phyloP scores from a whole-genome alignment of 2,329 filamentous ascomycete species.

The Talaromyces sp. region DNA sequence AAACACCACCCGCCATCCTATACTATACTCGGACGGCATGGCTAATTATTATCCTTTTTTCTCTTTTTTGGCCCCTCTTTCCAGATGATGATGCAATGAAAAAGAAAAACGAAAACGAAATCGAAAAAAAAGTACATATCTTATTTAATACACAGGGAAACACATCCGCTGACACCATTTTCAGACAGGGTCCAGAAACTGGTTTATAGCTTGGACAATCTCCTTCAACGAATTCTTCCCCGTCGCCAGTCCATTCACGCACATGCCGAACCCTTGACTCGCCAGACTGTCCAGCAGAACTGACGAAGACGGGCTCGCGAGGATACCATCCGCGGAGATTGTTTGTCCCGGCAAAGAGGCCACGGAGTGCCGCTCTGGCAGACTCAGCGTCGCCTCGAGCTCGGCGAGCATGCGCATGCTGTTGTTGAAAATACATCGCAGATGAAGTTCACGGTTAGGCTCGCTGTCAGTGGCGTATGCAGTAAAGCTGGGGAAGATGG shows the following conservation, averaged over 20 bases:
- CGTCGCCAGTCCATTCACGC: slow-evolving; percentile 11
- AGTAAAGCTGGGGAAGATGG: slow-evolving; percentile 1
- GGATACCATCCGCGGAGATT: not conserved
- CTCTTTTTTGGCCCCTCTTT: not conserved
- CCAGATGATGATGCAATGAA: not conserved
- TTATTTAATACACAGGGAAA: not conserved
- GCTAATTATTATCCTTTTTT: not conserved
- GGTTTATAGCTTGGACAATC: slow-evolving; percentile 9
- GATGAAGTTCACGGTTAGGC: slow-evolving; percentile 6
- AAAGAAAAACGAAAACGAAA: not conserved
- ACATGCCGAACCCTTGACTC: slow-evolving; percentile 8
- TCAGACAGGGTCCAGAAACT: slow-evolving; percentile 5
- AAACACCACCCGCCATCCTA: not conserved
- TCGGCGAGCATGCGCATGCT: slow-evolving; percentile 10
- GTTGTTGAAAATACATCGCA: slow-evolving; percentile 9
- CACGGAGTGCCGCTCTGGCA: slow-evolving; percentile 9
- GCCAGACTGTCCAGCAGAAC: slow-evolving; percentile 5
- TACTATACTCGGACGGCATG: not conserved
- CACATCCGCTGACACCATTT: not conserved
- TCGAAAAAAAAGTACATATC: not conserved
- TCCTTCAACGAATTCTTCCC: slow-evolving; percentile 11
- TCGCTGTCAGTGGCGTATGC: slow-evolving; percentile 1
- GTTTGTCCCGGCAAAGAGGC: not conserved
- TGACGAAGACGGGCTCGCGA: slow-evolving; percentile 3
- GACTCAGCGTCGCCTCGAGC: slow-evolving; percentile 8